Evolutionary conservation across 495 filamentous ascomycete species (phyloP), one percentile per base, ranked within the genome.

Genomic region (Aspergillus panamensis): DNA sequence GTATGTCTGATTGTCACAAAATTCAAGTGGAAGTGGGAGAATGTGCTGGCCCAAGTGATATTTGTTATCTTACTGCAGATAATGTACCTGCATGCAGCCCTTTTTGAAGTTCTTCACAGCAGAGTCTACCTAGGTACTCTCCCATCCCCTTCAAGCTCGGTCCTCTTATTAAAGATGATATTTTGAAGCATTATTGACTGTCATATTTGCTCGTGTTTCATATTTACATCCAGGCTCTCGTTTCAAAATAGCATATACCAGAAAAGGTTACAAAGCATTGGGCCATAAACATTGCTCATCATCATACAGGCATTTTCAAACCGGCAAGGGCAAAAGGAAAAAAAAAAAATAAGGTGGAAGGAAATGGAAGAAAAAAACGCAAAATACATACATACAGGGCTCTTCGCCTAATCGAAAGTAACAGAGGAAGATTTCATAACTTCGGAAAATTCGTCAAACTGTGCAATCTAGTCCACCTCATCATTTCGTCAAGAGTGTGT

Each of bases 271-370:
- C 39, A 45, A 52, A 57, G 33, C 63, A 65, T 69, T 55, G 61
- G 13, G 47, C 21, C 61, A 50, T 63, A 53, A 44, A 45, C 52
- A 57, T 60, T 54, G 56, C 58, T 69, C 67, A 53, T 73, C 69
- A 69, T 72, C 54, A 66, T 73, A 75, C 72, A 75, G 64, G 31
- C 61, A 53, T 29, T 52, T 55, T 48, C 35, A 29, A 47, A 53
- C 59, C 42, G 16, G 19, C 62, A 55, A 14, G 20, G 13, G 10
- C 13, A 8, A 13, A 19, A 32, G 8, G 31, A 25, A n/a, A n/a
- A n/a, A n/a, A n/a, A n/a, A n/a, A n/a, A n/a, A n/a, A n/a, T n/a
- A n/a, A 14, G 52, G 20, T 44, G 13, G 53, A 59, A 37, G 44
- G 52, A 20, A 57, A 43, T 39, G 30, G 17, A 61, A 59, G 35